These are phyloP conservation scores for Martensiomyces pterosporus DNA, from an alignment of 192 early-diverging fungal genomes.

Conservation along the genomic window DNA sequence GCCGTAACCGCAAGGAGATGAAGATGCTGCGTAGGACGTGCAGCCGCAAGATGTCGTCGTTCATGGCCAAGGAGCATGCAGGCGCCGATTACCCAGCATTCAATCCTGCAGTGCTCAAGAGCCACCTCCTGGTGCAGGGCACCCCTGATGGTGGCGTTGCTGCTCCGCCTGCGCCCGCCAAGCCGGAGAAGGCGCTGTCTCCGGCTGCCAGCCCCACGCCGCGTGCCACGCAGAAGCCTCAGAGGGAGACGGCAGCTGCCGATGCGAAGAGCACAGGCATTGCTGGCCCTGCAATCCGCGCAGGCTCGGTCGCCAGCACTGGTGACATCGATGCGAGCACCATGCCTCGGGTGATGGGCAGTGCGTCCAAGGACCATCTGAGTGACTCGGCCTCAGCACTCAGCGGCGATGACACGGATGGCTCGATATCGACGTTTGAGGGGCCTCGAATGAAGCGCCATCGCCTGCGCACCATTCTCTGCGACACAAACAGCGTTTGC, in stretches of 20 bases:
- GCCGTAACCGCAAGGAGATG: slow-evolving; percentile 49
- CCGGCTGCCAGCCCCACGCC: too few species aligned
- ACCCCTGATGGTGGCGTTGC: too few species aligned
- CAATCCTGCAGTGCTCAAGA: slow-evolving; percentile 25
- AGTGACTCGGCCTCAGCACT: not conserved
- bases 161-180: too few species aligned
- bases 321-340: too few species aligned
- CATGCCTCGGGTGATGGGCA: too few species aligned
- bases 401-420: slow-evolving; percentile 43
- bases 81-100: slow-evolving; percentile 31
- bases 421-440: slow-evolving; percentile 45
- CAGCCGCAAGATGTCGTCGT: slow-evolving; percentile 49
- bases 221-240: too few species aligned
- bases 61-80: slow-evolving; percentile 30
- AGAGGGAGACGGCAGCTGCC: too few species aligned
- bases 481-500: slow-evolving; percentile 34
- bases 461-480: slow-evolving; percentile 41
- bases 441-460: slow-evolving; percentile 48
- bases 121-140: slow-evolving; percentile 6
- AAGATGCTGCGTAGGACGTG: slow-evolving; percentile 49
- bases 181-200: too few species aligned
- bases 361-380: not conserved
- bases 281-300: too few species aligned
- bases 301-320: too few species aligned
- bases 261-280: too few species aligned